These are phyloP conservation scores for Colletotrichum sp. DNA, from an alignment of 2,329 filamentous ascomycete species.

Conservation along the genomic window DNA sequence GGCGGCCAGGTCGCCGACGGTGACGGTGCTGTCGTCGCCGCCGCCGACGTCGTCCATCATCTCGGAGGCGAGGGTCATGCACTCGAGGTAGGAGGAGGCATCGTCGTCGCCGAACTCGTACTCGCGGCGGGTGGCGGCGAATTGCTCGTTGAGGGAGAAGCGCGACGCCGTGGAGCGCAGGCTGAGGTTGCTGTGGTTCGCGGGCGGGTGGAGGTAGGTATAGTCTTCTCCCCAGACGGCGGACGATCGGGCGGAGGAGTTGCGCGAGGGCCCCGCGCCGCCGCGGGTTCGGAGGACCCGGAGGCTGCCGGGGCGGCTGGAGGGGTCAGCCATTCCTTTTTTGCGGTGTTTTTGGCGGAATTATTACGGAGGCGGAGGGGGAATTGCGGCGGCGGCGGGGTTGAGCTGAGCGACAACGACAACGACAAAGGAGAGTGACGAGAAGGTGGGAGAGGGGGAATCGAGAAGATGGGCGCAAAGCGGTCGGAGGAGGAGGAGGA, in stretches of 20 bases:
- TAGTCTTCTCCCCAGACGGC: conserved; percentile 21
- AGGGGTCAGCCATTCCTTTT: conserved; percentile 28
- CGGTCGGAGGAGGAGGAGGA: not conserved
- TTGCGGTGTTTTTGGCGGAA: not conserved
- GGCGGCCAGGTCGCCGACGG: not conserved
- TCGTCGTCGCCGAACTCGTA: conserved; percentile 55
- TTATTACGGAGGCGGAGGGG: not conserved
- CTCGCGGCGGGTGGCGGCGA: conserved; percentile 50
- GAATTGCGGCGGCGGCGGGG: not conserved
- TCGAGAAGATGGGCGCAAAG: not conserved
- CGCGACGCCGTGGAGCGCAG: conserved; percentile 44
- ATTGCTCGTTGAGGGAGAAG: conserved; percentile 53
- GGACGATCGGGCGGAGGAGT: conserved; percentile 29
- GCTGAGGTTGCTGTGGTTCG: conserved; percentile 20
- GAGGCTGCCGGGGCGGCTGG: conserved; percentile 29
- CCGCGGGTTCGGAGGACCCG: conserved; percentile 29
- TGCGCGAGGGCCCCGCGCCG: conserved; percentile 20
- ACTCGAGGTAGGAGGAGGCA: conserved; percentile 46
- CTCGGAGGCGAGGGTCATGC: conserved; percentile 30
- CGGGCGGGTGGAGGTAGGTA: conserved; percentile 4
- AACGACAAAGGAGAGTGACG: not conserved
- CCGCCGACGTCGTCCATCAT: conserved; percentile 1
- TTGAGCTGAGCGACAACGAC: not conserved
- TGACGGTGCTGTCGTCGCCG: conserved; percentile 24
- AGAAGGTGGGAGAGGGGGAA: not conserved